Percentiles rank a stretch among this genome's conserved stretches.
Conservation (phyloP, 2,329 filamentous ascomycete species). For the Ceratocystis ficicola region DNA sequence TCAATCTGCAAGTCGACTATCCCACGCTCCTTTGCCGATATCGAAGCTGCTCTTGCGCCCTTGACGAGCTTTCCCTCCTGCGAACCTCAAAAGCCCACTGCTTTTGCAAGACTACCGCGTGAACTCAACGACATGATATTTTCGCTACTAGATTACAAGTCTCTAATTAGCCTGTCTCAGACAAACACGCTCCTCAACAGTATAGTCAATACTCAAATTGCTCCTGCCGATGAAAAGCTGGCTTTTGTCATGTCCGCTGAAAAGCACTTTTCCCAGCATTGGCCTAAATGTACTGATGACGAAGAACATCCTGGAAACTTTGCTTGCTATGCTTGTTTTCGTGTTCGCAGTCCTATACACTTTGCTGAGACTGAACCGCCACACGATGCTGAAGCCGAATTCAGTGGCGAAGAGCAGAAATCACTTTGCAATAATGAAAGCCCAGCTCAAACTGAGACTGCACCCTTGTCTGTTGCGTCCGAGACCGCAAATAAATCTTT, state of each 20-base stretch:
- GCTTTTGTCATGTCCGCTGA: conserved; percentile 34
- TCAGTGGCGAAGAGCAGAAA: not conserved
- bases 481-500: not conserved
- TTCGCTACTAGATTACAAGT: conserved; percentile 32
- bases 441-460: not conserved
- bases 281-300: conserved; percentile 27
- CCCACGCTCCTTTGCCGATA: conserved; percentile 19
- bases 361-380: conserved; percentile 32
- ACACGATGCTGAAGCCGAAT: conserved; percentile 13
- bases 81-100: not conserved
- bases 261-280: conserved; percentile 33
- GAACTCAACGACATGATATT: conserved; percentile 30
- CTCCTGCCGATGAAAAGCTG: conserved; percentile 31
- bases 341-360: conserved; percentile 31
- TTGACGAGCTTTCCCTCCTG: not conserved
- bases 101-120: conserved; percentile 29
- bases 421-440: not conserved
- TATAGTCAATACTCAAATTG: conserved; percentile 29
- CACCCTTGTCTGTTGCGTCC: not conserved
- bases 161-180: conserved; percentile 33
- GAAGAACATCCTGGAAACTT: conserved; percentile 32
- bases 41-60: conserved; percentile 19
- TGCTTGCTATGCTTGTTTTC: conserved; percentile 35
- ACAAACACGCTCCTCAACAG: conserved; percentile 30
- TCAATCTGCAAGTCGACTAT: conserved; percentile 10